A percentile compares a stretch with the other conserved stretches of the same genome.
These are phyloP conservation scores for Candolleomyces eurysporus DNA, from an alignment of 768 basidiomycete genomes.

Conservation along the genomic window DNA sequence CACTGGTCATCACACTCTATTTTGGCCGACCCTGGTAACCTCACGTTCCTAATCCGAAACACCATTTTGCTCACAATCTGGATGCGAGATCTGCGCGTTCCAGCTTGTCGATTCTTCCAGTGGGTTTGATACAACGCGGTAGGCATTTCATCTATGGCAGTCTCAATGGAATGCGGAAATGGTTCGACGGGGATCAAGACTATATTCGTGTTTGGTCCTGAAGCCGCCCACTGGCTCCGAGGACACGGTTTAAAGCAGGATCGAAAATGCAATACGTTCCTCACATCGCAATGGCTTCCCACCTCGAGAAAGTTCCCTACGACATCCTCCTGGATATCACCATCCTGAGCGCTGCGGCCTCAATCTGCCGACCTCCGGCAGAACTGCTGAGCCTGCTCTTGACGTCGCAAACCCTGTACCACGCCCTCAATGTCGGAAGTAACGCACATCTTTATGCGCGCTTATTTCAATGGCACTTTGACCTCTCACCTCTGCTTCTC, in stretches of 20 bases:
- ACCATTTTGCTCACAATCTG: background rate
- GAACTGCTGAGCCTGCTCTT: slow-evolving; percentile 43
- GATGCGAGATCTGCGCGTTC: background rate
- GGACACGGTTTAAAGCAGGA: background rate
- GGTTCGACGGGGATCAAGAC: background rate
- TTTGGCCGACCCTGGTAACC: background rate
- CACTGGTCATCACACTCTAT: background rate
- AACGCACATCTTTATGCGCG: slow-evolving; percentile 57
- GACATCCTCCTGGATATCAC: slow-evolving; percentile 61
- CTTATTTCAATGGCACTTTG: slow-evolving; percentile 52
- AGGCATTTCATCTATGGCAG: background rate
- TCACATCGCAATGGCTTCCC: slow-evolving; percentile 36
- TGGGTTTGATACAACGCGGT: background rate
- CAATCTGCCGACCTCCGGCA: slow-evolving; percentile 36
- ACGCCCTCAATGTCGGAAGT: slow-evolving; percentile 36
- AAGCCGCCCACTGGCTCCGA: background rate
- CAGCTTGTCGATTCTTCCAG: background rate
- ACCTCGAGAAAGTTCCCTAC: slow-evolving; percentile 47
- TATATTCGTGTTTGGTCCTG: background rate
- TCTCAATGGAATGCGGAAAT: background rate
- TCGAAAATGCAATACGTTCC: background rate
- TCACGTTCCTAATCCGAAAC: background rate
- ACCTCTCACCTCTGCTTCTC: slow-evolving; percentile 17
- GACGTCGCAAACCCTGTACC: slow-evolving; percentile 43
- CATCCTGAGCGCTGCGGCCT: slow-evolving; percentile 39